These are phyloP conservation scores for Penicillium hordei DNA, from an alignment of 2,329 filamentous ascomycete genomes.

Conservation along the genomic window DNA sequence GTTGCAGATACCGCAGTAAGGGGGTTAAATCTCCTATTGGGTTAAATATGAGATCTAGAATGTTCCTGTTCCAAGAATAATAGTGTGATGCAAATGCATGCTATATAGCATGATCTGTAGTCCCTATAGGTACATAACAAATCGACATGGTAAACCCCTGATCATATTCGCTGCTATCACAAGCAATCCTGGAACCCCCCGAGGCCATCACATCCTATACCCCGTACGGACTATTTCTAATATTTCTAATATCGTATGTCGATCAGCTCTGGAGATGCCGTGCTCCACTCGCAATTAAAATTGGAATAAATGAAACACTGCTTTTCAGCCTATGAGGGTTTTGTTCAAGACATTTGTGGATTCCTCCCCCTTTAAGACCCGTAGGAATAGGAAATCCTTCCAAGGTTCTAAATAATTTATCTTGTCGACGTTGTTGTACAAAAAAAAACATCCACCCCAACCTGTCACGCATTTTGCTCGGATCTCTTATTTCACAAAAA, in stretches of 20 bases:
- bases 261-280: slow-evolving; percentile 8
- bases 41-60: neutral
- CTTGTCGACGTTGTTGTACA: neutral
- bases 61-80: neutral
- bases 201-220: neutral
- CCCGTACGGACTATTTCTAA: neutral
- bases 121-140: neutral
- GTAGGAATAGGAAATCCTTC: neutral
- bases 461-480: neutral
- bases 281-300: slow-evolving; percentile 14
- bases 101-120: neutral
- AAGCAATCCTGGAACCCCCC: neutral
- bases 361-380: slow-evolving; percentile 17
- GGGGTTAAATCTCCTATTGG: neutral
- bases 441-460: neutral
- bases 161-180: neutral
- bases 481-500: neutral
- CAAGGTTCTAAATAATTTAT: too few species aligned
- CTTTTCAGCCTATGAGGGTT: slow-evolving; percentile 9
- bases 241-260: neutral
- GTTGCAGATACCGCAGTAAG: slow-evolving; percentile 1
- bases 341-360: slow-evolving; percentile 6
- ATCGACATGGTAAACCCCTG: neutral
- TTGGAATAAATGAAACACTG: slow-evolving; percentile 20
- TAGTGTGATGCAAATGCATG: neutral